Conservation (phyloP, 495 filamentous ascomycete genomes). For the Ramalina peruviana region DNA sequence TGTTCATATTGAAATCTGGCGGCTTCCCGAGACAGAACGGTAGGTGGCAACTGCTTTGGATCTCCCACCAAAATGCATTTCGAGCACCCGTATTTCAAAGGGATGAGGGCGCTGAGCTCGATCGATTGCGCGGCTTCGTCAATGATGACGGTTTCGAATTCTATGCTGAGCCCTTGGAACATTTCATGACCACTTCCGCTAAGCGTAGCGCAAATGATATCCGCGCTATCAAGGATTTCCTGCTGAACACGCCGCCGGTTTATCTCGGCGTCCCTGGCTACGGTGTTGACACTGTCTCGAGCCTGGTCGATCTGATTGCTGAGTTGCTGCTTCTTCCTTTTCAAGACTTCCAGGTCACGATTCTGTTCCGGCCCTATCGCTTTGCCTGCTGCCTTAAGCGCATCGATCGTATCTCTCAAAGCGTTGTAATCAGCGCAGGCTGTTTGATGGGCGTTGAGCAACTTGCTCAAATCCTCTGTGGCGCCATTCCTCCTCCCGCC, state of each 20-base stretch:
- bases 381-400: constrained; percentile 48
- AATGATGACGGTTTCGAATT: constrained; percentile 97
- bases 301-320: constrained; percentile 71
- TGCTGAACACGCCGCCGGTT: constrained; percentile 74
- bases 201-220: constrained; percentile 89
- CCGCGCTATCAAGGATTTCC: constrained; percentile 73
- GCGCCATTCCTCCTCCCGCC: constrained; percentile 22
- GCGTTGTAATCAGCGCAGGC: constrained; percentile 57
- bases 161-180: constrained; percentile 85
- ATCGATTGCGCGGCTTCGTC: constrained; percentile 98
- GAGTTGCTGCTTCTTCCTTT: constrained; percentile 62
- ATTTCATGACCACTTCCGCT: constrained; percentile 95
- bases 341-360: constrained; percentile 57
- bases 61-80: constrained; percentile 97
- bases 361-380: constrained; percentile 48
- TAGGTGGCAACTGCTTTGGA: constrained; percentile 91
- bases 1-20: constrained; percentile 92
- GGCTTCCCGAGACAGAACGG: constrained; percentile 85
- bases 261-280: constrained; percentile 68
- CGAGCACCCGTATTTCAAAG: constrained; percentile 90
- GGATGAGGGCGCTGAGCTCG: constrained; percentile 90
- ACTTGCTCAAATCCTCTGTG: constrained; percentile 51
- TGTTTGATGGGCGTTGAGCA: constrained; percentile 70
- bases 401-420: constrained; percentile 53
- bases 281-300: constrained; percentile 67